Conservation (phyloP, 768 basidiomycete genomes). For the Serendipita sp. region DNA sequence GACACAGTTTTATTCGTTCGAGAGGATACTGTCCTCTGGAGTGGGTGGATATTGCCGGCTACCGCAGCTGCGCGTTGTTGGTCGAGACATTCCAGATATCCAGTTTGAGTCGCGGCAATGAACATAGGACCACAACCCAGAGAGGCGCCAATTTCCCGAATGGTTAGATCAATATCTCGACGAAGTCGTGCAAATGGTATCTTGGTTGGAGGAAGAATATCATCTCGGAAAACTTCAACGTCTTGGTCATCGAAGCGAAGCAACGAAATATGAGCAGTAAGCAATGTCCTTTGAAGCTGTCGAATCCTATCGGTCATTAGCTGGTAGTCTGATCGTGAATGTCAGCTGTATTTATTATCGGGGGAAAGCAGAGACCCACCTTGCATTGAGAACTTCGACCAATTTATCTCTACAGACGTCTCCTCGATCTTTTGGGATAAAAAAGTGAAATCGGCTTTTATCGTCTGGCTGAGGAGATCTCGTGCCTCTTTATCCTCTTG, state of each 20-base stretch:
- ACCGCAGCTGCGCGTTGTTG: slow-evolving; percentile 7
- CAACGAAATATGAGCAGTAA: slow-evolving; percentile 14
- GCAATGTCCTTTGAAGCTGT: slow-evolving; percentile 13
- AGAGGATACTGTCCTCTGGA: not conserved
- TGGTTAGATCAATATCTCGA: slow-evolving; percentile 13
- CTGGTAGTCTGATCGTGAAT: slow-evolving; percentile 8
- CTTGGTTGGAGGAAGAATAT: slow-evolving; percentile 13
- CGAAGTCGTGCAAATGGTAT: slow-evolving; percentile 11
- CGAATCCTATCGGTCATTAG: slow-evolving; percentile 12
- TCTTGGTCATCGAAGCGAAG: slow-evolving; percentile 12
- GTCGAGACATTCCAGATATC: slow-evolving; percentile 13
- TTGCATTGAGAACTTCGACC: slow-evolving; percentile 15
- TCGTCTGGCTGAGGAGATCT: slow-evolving; percentile 15
- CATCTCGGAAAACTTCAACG: slow-evolving; percentile 11
- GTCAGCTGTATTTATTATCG: not conserved
- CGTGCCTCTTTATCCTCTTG: slow-evolving; percentile 17
- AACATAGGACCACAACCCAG: slow-evolving; percentile 10
- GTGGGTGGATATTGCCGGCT: not conserved
- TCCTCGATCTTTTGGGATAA: slow-evolving; percentile 15
- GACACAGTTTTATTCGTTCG: not conserved
- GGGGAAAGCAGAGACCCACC: not conserved
- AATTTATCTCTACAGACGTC: slow-evolving; percentile 18
- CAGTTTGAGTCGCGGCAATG: slow-evolving; percentile 7
- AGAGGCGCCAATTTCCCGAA: slow-evolving; percentile 11
- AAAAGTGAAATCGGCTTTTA: slow-evolving; percentile 19